phyloP scores from a whole-genome alignment of 169 alveolate species.

The Eimeria brunetti region DNA sequence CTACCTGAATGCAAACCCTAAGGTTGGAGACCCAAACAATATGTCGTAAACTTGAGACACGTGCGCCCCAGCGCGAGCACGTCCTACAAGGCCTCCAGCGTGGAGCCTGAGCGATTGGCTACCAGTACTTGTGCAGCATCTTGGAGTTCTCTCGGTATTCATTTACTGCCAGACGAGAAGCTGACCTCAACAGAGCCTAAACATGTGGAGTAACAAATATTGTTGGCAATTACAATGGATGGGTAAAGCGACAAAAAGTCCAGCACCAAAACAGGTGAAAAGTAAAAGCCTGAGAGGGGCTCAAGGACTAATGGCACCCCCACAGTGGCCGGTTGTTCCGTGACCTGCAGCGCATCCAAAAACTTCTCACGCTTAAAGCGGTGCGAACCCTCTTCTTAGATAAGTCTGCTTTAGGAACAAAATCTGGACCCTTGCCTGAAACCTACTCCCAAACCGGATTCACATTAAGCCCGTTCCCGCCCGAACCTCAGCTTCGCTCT shows the following conservation, averaged over 20 bases:
- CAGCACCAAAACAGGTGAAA: constrained; percentile 96
- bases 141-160: not conserved
- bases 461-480: not conserved
- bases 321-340: constrained; percentile 88
- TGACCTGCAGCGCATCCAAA: constrained; percentile 83
- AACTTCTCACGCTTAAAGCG: not conserved
- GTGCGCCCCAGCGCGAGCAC: not conserved
- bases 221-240: constrained; percentile 97
- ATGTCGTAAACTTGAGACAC: constrained; percentile 66
- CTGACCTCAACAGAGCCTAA: constrained; percentile 84
- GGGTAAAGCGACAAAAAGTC: constrained; percentile 98
- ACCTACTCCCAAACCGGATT: not conserved
- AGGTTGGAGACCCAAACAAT: not conserved
- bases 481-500: not conserved
- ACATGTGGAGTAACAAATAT: constrained; percentile 95
- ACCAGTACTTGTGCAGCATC: not conserved
- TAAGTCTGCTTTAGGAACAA: not conserved
- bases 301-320: constrained; percentile 94
- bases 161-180: not conserved
- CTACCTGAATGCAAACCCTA: constrained; percentile 36
- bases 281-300: constrained; percentile 95
- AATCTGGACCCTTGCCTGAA: not conserved
- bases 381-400: not conserved
- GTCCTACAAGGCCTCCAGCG: constrained; percentile 82
- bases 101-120: not conserved